phyloP scores from a whole-genome alignment of 495 filamentous ascomycete genomes.

The Penicilliopsis zonata region DNA sequence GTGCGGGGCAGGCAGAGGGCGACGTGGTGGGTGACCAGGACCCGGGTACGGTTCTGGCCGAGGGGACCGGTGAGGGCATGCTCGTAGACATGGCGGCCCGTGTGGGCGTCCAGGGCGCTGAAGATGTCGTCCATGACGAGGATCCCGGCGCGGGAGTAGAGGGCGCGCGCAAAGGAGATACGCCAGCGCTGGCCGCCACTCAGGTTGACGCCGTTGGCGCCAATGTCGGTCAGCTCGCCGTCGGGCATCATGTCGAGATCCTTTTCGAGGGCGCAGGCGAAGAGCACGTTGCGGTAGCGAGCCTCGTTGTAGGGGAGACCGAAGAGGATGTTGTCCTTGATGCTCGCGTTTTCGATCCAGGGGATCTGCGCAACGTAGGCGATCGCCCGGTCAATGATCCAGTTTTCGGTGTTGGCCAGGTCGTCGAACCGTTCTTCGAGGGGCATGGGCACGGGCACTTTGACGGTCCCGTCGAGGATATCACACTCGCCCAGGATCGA shows the following conservation, averaged over 20 bases:
- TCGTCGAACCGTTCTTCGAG: conserved; percentile 31
- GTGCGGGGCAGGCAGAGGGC: conserved; percentile 57
- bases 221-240: conserved; percentile 65
- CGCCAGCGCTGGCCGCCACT: conserved; percentile 73
- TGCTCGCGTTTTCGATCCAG: conserved; percentile 70
- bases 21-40: conserved; percentile 70
- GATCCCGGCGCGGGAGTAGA: conserved; percentile 68
- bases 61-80: conserved; percentile 57
- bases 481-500: conserved; percentile 49
- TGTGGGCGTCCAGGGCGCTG: conserved; percentile 50
- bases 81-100: conserved; percentile 65
- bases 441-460: conserved; percentile 25
- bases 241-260: conserved; percentile 60
- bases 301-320: conserved; percentile 52
- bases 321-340: conserved; percentile 61
- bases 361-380: conserved; percentile 71
- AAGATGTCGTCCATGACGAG: conserved; percentile 74
- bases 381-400: conserved; percentile 55
- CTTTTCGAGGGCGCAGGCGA: conserved; percentile 55
- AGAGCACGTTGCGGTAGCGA: conserved; percentile 53
- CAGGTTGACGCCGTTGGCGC: conserved; percentile 67
- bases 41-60: conserved; percentile 53
- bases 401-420: conserved; percentile 50
- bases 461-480: conserved; percentile 29
- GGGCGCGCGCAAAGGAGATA: conserved; percentile 61